Conservation (phyloP, 1,284 basidiomycete species). For the Lentinus polychrous region DNA sequence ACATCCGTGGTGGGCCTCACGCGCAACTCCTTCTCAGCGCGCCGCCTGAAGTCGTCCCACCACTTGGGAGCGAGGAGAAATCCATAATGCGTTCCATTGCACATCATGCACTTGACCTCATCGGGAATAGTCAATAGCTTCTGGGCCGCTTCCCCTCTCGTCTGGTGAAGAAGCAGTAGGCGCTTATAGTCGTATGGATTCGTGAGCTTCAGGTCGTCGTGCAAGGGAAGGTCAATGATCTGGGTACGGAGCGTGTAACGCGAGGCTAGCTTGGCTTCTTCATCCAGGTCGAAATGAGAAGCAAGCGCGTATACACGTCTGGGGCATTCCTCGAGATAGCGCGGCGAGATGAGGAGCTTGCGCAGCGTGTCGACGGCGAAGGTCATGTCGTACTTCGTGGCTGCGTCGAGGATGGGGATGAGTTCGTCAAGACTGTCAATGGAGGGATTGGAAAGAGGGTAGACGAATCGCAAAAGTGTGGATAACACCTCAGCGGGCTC, state of each 20-base stretch:
- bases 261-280: slow-evolving; percentile 34
- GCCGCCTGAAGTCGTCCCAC: slow-evolving; percentile 55
- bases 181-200: slow-evolving; percentile 59
- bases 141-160: slow-evolving; percentile 41
- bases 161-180: slow-evolving; percentile 52
- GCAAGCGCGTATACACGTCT: slow-evolving; percentile 66
- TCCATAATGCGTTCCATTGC: slow-evolving; percentile 45
- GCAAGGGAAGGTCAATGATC: slow-evolving; percentile 46
- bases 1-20: slow-evolving; percentile 49
- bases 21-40: slow-evolving; percentile 50
- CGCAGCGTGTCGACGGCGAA: slow-evolving; percentile 42
- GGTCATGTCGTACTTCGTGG: slow-evolving; percentile 58
- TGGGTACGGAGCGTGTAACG: slow-evolving; percentile 46
- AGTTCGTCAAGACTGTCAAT: slow-evolving; percentile 44
- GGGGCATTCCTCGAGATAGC: slow-evolving; percentile 41
- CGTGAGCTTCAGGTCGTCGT: slow-evolving; percentile 59
- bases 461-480: slow-evolving; percentile 46
- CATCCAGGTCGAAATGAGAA: slow-evolving; percentile 53
- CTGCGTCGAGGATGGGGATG: slow-evolving; percentile 41
- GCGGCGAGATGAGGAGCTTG: slow-evolving; percentile 40
- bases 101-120: slow-evolving; percentile 58
- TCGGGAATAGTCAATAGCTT: slow-evolving; percentile 38
- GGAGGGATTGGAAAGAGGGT: slow-evolving; percentile 27
- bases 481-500: slow-evolving; percentile 41
- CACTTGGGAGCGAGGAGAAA: slow-evolving; percentile 51